phyloP scores from a whole-genome alignment of 345 rosid species.

The Cardamine resedifolia region DNA sequence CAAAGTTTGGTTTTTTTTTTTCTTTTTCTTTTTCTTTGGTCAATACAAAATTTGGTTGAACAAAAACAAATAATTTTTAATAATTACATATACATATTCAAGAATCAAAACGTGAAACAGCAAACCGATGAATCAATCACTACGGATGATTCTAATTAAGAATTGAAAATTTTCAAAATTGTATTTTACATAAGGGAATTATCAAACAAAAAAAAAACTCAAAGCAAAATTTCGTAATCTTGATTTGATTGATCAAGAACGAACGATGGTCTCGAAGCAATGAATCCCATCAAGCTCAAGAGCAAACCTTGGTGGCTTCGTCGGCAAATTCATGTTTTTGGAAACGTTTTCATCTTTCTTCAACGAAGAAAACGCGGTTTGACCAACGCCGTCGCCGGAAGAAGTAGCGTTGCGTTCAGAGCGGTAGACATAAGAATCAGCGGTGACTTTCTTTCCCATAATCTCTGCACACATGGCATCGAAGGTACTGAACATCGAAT shows the following conservation, averaged over 20 bases:
- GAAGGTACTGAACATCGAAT: slow-evolving; percentile 75
- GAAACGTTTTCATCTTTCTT: slow-evolving; percentile 29
- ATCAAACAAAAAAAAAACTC: background rate
- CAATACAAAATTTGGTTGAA: no score
- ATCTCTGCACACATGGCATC: slow-evolving; percentile 65
- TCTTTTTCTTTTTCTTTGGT: no score
- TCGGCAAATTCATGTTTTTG: background rate
- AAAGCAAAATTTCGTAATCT: background rate
- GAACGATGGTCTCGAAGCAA: slow-evolving; percentile 64
- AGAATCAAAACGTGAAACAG: background rate
- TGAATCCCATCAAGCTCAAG: slow-evolving; percentile 65
- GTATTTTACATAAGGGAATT: background rate
- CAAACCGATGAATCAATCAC: slow-evolving; percentile 20
- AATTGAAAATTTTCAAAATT: background rate
- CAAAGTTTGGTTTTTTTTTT: background rate
- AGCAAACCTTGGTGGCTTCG: slow-evolving; percentile 47
- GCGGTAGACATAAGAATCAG: slow-evolving; percentile 29
- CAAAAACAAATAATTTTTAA: background rate
- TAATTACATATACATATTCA: slow-evolving; percentile 5
- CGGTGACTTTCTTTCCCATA: slow-evolving; percentile 43
- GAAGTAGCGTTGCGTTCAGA: slow-evolving; percentile 27
- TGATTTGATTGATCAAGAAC: slow-evolving; percentile 35
- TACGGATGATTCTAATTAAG: background rate
- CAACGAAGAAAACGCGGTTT: slow-evolving; percentile 8
- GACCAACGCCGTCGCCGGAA: background rate